phyloP scores from a whole-genome alignment of 208 protist species.

The Leishmania aethiopica region DNA sequence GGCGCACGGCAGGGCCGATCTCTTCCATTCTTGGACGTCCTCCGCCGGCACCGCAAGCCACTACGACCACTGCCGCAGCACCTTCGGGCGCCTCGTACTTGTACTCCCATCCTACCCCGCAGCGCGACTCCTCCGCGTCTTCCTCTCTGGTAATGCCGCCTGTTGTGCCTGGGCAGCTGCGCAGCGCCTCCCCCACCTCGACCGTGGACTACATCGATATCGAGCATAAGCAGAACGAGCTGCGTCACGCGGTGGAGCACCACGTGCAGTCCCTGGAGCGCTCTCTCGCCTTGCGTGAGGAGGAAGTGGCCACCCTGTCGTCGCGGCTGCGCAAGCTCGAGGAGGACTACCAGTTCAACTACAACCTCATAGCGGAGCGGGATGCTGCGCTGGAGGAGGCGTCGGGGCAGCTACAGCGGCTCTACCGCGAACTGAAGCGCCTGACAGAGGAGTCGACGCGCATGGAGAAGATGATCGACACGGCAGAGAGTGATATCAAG shows the following conservation, averaged over 20 bases:
- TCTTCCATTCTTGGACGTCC: conserved; percentile 31
- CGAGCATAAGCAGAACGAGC: conserved; percentile 84
- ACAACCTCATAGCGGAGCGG: conserved; percentile 84
- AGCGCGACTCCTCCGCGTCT: conserved; percentile 9
- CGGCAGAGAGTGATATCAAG: conserved; percentile 42
- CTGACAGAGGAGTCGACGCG: conserved; percentile 40
- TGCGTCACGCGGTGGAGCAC: conserved; percentile 75
- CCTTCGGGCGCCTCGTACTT: not conserved
- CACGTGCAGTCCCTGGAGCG: conserved; percentile 73
- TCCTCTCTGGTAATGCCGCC: conserved; percentile 5
- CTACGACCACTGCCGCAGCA: not conserved
- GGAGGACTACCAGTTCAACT: conserved; percentile 93
- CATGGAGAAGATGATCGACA: conserved; percentile 45
- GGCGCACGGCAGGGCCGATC: conserved; percentile 18
- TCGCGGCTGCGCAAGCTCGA: conserved; percentile 72
- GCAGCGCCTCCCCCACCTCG: conserved; percentile 24
- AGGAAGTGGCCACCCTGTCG: conserved; percentile 59
- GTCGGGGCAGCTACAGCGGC: conserved; percentile 70
- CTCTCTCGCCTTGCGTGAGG: conserved; percentile 59
- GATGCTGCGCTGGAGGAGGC: conserved; percentile 87
- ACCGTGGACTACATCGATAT: conserved; percentile 78
- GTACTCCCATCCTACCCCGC: not conserved
- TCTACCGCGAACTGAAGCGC: conserved; percentile 78
- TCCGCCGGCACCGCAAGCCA: conserved; percentile 14
- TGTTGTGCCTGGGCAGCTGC: not conserved